Base-by-base conservation (phyloP, 257 asterid species). In the Plantago ovata region DNA sequence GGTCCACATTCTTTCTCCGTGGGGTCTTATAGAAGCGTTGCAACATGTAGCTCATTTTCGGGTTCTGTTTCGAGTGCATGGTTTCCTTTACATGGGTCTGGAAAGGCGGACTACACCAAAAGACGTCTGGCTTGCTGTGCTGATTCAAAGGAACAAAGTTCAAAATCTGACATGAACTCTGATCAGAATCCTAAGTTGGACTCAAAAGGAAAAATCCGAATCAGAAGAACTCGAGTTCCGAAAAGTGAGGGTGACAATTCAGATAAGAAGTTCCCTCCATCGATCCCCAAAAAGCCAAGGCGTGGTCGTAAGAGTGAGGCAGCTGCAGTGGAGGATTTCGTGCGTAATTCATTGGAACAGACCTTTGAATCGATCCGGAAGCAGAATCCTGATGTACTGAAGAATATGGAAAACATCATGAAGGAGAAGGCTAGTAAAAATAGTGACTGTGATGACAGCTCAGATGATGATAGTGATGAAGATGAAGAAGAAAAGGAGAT, bases 301-400 rank as follows among this genome's bases (percentile, higher is more conserved):
- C 89, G 95, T 39, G 96, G 96, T 16, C 93, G 95, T 7, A 78
- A 72, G 77, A 80, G 94, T 45, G 98, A 91, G 73, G 87, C 94
- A 59, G 86, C 94, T 62, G 96, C 96, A 7, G 98, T 91, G 24
- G 98, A 87, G 80, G 98, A 91, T 72, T 83, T 69, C 6, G 81
- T 85, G 47, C 96, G 95, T 4, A 71, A 47, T 64, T 67, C 85
- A 6, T 83, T 91, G 11, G 79, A 66, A 65, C 71, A 24, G 54
- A 83, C 96, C 1, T 77, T 91, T n/a, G 84, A 81, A 15, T 78
- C 95, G 3, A 85, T 91, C 22, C 64, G 74, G 58, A 70, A 83
- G 53, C 81, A 85, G 74, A 81, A 87, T 69, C 80, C 90, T 1
- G 94, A 87, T 45, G 71, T 80, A n/a, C 14, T 78, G 58, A 65